Conservation (phyloP, 345 rosid species). For the Arabis hirsuta region DNA sequence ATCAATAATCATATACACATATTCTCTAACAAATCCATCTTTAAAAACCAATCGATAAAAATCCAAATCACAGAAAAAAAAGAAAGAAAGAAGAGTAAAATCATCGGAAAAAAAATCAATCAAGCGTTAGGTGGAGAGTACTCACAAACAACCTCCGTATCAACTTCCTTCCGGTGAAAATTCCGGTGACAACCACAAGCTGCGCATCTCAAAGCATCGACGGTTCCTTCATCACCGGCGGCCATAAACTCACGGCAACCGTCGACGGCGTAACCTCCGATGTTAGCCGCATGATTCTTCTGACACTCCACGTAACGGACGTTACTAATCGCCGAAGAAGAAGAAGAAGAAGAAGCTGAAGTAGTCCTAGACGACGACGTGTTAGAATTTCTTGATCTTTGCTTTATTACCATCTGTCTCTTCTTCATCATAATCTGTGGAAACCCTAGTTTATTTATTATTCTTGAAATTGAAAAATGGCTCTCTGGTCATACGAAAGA, state of each 20-base stretch:
- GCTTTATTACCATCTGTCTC: constrained; percentile 53
- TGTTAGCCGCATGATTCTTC: constrained; percentile 77
- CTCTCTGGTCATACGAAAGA: constrained; percentile 42
- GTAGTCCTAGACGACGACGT: constrained; percentile 40
- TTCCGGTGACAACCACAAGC: constrained; percentile 85
- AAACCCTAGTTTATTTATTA: constrained; percentile 44
- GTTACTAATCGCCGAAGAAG: constrained; percentile 46
- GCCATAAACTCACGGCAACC: constrained; percentile 89
- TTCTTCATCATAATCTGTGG: constrained; percentile 54
- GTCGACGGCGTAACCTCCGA: constrained; percentile 78
- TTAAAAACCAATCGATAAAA: constrained; percentile 32
- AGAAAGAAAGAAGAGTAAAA: background rate
- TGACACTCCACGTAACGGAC: constrained; percentile 70
- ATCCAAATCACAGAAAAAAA: constrained; percentile 13
- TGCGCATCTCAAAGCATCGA: constrained; percentile 59
- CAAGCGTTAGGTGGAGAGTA: constrained; percentile 61
- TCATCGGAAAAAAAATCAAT: constrained; percentile 7
- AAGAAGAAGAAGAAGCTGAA: constrained; percentile 42
- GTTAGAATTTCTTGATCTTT: constrained; percentile 45
- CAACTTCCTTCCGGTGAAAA: constrained; percentile 68
- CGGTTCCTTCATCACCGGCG: constrained; percentile 53
- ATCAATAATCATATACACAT: constrained; percentile 43
- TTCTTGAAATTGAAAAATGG: constrained; percentile 10
- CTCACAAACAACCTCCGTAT: constrained; percentile 68
- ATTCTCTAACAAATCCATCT: constrained; percentile 19